A percentile compares a stretch with the other conserved stretches of the same genome.
Conservation (phyloP, 768 basidiomycete genomes). For the Lyophyllum shimeji region DNA sequence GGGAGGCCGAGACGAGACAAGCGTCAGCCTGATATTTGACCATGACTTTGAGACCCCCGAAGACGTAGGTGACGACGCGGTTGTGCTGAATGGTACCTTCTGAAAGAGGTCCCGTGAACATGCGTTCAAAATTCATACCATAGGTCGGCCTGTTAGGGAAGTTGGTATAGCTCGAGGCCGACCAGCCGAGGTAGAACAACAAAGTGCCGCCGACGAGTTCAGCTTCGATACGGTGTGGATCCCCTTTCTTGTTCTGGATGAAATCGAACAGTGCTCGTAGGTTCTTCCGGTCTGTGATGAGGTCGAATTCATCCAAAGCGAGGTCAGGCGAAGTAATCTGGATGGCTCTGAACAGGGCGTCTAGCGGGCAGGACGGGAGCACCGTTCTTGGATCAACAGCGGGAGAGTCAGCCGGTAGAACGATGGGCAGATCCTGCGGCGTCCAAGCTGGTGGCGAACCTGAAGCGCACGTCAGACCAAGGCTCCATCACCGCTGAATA, state of each 20-base stretch:
- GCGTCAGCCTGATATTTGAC: conserved; percentile 30
- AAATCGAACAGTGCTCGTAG: conserved; percentile 18
- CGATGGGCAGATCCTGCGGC: conserved; percentile 14
- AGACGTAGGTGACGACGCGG: conserved; percentile 16
- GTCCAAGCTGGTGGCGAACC: conserved; percentile 17
- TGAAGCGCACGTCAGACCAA: neutral
- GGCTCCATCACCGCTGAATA: neutral
- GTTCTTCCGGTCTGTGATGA: conserved; percentile 19
- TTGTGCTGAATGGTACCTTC: conserved; percentile 16
- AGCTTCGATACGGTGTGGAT: conserved; percentile 17
- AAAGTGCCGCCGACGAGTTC: conserved; percentile 17
- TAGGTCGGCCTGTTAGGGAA: neutral
- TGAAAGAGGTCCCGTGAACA: conserved; percentile 15
- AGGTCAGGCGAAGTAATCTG: conserved; percentile 12
- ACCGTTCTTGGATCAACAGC: conserved; percentile 13
- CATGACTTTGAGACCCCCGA: conserved; percentile 27
- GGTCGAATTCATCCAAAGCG: conserved; percentile 12
- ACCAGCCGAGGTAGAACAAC: conserved; percentile 20
- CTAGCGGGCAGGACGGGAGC: conserved; percentile 14
- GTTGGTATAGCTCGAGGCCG: conserved; percentile 6
- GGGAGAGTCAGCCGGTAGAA: conserved; percentile 9
- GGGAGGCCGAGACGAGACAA: conserved; percentile 12
- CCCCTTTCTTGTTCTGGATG: neutral
- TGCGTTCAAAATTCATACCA: conserved; percentile 17
- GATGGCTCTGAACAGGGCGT: conserved; percentile 14